Evolutionary conservation across 805 yeast species (phyloP), one percentile per base, ranked within the genome.

Genomic region (Candida berthetii): DNA sequence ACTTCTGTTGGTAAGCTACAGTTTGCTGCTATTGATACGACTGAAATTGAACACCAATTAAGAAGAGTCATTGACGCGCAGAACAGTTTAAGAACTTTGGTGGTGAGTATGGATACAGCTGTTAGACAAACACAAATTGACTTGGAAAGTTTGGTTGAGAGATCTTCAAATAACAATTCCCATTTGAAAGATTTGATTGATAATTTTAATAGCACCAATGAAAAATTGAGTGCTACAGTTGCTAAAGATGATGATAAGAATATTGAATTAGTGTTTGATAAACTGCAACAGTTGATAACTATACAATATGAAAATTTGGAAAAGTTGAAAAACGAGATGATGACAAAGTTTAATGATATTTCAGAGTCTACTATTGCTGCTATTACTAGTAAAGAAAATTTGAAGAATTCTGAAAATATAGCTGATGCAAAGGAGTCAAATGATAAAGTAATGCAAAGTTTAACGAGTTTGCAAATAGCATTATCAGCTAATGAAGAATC

Each of bases 51-150:
- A 20, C 56, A 55, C 15, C 57, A 55, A 31, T 37, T 62, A 14
- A 50, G 48, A 13, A 53, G 47, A 16, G 42, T 68, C 31, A 48
- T 53, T 19, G 60, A 57, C 4, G 44, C 57, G 1, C 63, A 69
- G 22, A 36, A 39, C 14, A 31, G 45, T 4, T 55, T 70, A 16
- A 62, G 61, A 39, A 47, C 49, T 11, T 52, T 66, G 14, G 50
- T 68, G 4, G 45, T 39, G 16, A 42, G 48, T 3, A 43, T 57
- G 3, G 58, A 57, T 31, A 44, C 46, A 2, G 46, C 59, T 13
- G 60, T 57, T 13, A 55, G 50, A 35, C 55, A 49, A 7, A 54
- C 59, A 9, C 61, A 57, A 25, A 9, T 55, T 34, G 60, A 54
- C 22, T 46, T 57, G 15, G 59, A 53, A 9, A 53, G 44, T 31